A percentile compares a stretch with the other conserved stretches of the same genome.
Conservation (phyloP, 1,139 yeast species). For the Geotrichum siamense region DNA sequence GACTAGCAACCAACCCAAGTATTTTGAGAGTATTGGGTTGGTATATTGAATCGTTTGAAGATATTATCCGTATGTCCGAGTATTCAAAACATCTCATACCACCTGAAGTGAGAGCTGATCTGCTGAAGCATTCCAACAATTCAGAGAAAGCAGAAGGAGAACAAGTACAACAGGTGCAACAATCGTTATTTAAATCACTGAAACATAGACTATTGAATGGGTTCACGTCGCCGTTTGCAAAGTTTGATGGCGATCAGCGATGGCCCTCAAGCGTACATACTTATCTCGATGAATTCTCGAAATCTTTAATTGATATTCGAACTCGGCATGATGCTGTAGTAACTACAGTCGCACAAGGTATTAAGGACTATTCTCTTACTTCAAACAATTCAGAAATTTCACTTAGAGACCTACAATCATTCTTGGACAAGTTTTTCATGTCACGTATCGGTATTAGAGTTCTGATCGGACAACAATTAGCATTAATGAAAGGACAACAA, state of each 20-base stretch:
- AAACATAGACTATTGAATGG: slow-evolving; percentile 29
- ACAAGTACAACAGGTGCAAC: slow-evolving; percentile 14
- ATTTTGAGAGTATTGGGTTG: slow-evolving; percentile 73
- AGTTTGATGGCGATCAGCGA: slow-evolving; percentile 44
- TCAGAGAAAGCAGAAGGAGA: slow-evolving; percentile 17
- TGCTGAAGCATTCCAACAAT: slow-evolving; percentile 15
- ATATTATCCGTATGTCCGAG: slow-evolving; percentile 46
- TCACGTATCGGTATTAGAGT: slow-evolving; percentile 79
- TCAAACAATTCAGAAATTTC: slow-evolving; percentile 4
- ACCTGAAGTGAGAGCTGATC: slow-evolving; percentile 10
- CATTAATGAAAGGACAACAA: slow-evolving; percentile 53
- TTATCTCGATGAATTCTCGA: slow-evolving; percentile 61
- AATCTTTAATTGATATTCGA: slow-evolving; percentile 62
- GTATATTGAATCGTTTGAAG: slow-evolving; percentile 90
- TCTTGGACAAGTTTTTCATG: slow-evolving; percentile 75
- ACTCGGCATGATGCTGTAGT: slow-evolving; percentile 89
- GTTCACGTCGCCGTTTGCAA: slow-evolving; percentile 45
- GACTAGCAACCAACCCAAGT: slow-evolving; percentile 63
- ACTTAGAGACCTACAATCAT: slow-evolving; percentile 55
- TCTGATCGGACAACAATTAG: slow-evolving; percentile 83
- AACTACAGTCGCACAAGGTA: slow-evolving; percentile 89
- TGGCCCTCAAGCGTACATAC: slow-evolving; percentile 75
- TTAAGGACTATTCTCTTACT: slow-evolving; percentile 55
- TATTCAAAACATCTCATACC: slow-evolving; percentile 11
- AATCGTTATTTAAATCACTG: slow-evolving; percentile 18